These are phyloP conservation scores for Dipteronia sinensis DNA, from an alignment of 345 rosid species.

Conservation along the genomic window DNA sequence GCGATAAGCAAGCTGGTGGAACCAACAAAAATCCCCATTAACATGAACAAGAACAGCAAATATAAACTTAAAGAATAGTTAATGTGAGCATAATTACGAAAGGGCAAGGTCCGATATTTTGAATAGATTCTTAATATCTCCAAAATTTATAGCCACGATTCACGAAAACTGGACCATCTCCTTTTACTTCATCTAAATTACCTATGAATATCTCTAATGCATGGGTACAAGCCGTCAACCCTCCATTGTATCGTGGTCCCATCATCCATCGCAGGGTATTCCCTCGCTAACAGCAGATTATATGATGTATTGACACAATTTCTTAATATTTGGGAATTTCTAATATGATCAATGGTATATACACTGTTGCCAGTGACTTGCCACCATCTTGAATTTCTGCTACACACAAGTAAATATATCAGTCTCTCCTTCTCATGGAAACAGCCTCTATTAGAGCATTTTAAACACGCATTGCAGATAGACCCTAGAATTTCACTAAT, in stretches of 20 bases:
- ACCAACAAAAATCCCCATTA: background rate
- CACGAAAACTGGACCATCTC: background rate
- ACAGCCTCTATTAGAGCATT: too few relatives aligned
- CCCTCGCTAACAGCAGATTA: background rate
- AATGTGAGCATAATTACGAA: background rate
- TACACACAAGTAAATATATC: too few relatives aligned
- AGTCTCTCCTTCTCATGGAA: too few relatives aligned
- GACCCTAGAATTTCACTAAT: too few relatives aligned
- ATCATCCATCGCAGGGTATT: background rate
- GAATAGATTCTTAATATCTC: background rate
- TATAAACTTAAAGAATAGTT: background rate
- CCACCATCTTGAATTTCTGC: too few relatives aligned
- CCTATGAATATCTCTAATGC: background rate
- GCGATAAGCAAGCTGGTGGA: background rate
- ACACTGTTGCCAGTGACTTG: too few relatives aligned
- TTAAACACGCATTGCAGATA: too few relatives aligned
- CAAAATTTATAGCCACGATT: background rate
- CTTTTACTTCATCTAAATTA: background rate
- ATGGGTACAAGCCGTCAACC: background rate
- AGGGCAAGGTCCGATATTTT: background rate
- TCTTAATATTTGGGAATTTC: too few relatives aligned
- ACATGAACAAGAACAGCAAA: background rate
- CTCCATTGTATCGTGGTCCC: background rate
- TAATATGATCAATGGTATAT: too few relatives aligned
- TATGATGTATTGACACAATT: background rate